Base-by-base conservation (phyloP, 1,139 yeast genomes). In the Suhomyces terraborum region DNA sequence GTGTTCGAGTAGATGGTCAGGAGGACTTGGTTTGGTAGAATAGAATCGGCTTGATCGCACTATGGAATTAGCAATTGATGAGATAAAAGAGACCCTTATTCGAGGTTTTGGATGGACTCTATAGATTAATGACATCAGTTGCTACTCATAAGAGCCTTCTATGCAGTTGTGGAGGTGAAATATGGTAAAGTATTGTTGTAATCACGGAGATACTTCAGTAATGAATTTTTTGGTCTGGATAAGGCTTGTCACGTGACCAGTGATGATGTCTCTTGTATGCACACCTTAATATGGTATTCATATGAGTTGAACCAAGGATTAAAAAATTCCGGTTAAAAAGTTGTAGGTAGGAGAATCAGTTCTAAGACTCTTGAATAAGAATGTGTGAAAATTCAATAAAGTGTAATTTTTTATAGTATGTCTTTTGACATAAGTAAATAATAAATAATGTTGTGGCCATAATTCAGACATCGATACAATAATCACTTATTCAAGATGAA, bases 101-200 rank as follows among this genome's bases (percentile, higher is more conserved):
- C 40, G 41, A 19, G 38, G 48, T 24, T 32, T 41, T 9, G 38
- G 44, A 29, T 41, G 40, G 24, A 45, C 42, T 46, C 36, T 30
- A 24, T 35, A 32, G 17, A 34, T 9, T 30, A 30, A 24, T 9
- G 24, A 30, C 32, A 30, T 30, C 14, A 19, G 22, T 13, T 14
- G 22, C 16, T n/a, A 20, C 14, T 4, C 36, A 34, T 34, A 16
- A 18, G 31, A 13, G 36, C 8, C 24, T 19, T 9, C 16, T 19
- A n/a, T 20, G 21, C 20, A 12, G 9, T 19, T 8, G 1, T n/a
- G 13, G 13, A 8, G 4, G 16, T 8, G 4, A 9, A 14, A 10
- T 30, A 30, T 30, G 22, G 19, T 30, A 30, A 17, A 30, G 20
- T 6, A 7, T 12, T 17, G 10, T 9, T 10, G n/a, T 28, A 12